A percentile compares a stretch with the other conserved stretches of the same genome.
Conservation (phyloP, 2,329 filamentous ascomycete species). For the Trichoderma brevicompactum region DNA sequence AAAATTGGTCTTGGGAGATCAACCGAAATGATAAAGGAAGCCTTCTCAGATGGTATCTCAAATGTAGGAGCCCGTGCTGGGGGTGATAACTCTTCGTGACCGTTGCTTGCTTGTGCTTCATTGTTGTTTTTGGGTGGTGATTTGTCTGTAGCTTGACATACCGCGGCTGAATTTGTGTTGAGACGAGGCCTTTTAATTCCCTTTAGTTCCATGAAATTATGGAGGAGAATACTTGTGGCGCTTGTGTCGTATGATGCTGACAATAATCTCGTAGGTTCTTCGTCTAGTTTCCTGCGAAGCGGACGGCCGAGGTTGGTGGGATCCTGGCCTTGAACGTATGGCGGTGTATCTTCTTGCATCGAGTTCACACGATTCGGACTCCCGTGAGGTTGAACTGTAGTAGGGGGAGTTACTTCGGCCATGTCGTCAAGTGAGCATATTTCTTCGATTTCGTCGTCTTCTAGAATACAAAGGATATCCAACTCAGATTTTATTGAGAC, state of each 20-base stretch:
- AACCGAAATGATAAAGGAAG: slow-evolving; percentile 56
- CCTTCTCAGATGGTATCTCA: slow-evolving; percentile 29
- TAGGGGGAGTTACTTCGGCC: background rate
- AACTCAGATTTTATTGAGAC: slow-evolving; percentile 5
- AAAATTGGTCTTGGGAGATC: slow-evolving; percentile 53
- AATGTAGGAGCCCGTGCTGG: slow-evolving; percentile 32
- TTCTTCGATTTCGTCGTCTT: slow-evolving; percentile 36
- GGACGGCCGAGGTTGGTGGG: background rate
- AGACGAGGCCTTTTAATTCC: slow-evolving; percentile 36
- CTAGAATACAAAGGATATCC: slow-evolving; percentile 29
- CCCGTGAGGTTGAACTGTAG: background rate
- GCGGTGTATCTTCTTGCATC: background rate
- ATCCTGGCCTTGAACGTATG: background rate
- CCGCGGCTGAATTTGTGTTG: background rate
- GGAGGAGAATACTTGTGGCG: slow-evolving; percentile 39
- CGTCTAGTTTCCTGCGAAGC: slow-evolving; percentile 2
- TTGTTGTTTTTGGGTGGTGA: background rate
- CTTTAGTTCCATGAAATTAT: slow-evolving; percentile 41
- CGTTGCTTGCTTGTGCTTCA: background rate
- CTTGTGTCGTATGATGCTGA: slow-evolving; percentile 31
- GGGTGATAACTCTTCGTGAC: background rate
- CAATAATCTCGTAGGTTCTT: slow-evolving; percentile 25
- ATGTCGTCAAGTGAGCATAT: background rate
- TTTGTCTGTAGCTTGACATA: background rate
- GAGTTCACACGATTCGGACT: background rate